Conservation (phyloP, 208 protist species). For the Herpetomonas tarakana region DNA sequence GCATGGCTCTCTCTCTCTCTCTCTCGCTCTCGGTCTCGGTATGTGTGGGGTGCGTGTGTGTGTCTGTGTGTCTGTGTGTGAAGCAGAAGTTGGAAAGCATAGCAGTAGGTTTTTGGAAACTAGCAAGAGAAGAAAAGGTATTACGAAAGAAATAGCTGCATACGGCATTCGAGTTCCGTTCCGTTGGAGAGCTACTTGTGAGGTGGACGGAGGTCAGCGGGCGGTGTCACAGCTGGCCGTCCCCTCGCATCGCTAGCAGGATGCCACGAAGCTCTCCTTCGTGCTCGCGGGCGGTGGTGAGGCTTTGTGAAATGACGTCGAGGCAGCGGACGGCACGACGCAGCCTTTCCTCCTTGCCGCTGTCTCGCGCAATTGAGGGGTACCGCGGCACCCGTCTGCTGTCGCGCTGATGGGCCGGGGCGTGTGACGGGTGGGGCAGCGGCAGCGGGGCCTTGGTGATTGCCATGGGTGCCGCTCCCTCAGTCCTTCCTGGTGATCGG, state of each 20-base stretch:
- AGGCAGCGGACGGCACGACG: not conserved
- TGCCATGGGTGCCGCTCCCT: not conserved
- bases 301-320: not conserved
- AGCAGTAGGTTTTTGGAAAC: too few relatives aligned
- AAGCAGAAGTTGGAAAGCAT: too few relatives aligned
- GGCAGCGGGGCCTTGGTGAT: not conserved
- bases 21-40: too few relatives aligned
- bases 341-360: not conserved
- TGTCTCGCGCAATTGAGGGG: too few relatives aligned
- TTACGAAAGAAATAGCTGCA: too few relatives aligned
- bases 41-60: too few relatives aligned
- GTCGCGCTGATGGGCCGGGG: not conserved
- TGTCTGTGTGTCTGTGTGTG: too few relatives aligned
- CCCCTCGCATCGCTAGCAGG: not conserved
- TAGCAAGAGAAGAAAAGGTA: too few relatives aligned
- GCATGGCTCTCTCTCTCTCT: too few relatives aligned
- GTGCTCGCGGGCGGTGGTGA: not conserved
- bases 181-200: too few relatives aligned
- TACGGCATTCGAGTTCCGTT: too few relatives aligned
- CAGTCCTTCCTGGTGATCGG: not conserved
- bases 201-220: not conserved
- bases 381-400: too few relatives aligned
- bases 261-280: slow-evolving; percentile 1
- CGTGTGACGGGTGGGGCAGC: not conserved
- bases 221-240: not conserved